Base-by-base conservation (phyloP, 1,284 basidiomycete genomes). In the Ganoderma lingzhi region DNA sequence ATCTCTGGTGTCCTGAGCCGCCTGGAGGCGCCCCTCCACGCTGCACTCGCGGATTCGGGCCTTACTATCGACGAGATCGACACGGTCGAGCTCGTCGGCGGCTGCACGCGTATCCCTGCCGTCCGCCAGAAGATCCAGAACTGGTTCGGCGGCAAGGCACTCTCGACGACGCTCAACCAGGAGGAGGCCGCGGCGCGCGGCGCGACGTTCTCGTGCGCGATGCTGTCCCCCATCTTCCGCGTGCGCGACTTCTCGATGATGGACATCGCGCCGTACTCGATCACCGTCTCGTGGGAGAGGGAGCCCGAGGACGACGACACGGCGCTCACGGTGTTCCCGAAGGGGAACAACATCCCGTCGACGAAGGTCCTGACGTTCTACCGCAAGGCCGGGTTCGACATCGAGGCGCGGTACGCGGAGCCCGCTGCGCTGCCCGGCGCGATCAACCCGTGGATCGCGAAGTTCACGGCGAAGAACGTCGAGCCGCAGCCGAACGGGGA, bases 341-440 rank as follows among this genome's bases (percentile, higher is more conserved):
- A 85, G 61, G 92, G 91, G 69, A 97, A 97, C 83, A 78, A 82
- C 64, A 88, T 97, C 70, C 96, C 96, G 9, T 96, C 95, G 42
- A 96, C 96, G 79, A 98, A 98, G 84, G 90, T 96, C 73, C 88
- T 98, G 74, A 95, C 95, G n/a, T 97, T 97, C 88, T 93, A 95
- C 82, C 92, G 96, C 80, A 91, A 91, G 76, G 90, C 90, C 62
- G 81, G 93, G 8, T 98, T 98, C 83, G 93, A 94, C 67, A 86
- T 98, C 77, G 92, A 96, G 81, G 93, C 94, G 6, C 81, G 84
- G 59, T 98, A 98, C 81, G 90, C 89, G 28, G 88, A 95, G 45
- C 90, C 93, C 2, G 75, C 82, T 2, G 75, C 76, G 30, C 86
- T 98, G 32, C 96, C 96, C 19, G 91, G 91, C 15, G 85, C 86